Conservation (phyloP, 73 alveolate genomes). For the Uronychia setigera region DNA sequence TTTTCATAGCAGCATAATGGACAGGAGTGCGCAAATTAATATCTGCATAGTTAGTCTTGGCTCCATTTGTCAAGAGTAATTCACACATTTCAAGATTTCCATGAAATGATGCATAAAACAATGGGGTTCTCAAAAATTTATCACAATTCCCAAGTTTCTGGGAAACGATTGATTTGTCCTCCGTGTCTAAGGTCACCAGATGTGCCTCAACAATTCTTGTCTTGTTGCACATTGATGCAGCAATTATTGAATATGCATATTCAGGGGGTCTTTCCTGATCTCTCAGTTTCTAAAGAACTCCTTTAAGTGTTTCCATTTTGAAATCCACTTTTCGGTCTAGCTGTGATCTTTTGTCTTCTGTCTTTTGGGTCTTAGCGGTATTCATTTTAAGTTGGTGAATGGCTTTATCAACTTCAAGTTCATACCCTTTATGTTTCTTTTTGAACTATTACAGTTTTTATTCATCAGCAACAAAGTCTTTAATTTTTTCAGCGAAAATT, state of each 20-base stretch:
- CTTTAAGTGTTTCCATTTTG: background rate
- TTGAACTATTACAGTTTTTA: background rate
- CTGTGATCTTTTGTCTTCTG: background rate
- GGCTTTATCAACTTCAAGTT: background rate
- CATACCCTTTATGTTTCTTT: background rate
- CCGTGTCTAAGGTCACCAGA: conserved; percentile 24
- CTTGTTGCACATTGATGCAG: conserved; percentile 37
- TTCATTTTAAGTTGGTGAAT: background rate
- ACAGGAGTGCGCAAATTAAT: conserved; percentile 34
- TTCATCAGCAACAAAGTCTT: conserved; percentile 2
- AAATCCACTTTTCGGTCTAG: background rate
- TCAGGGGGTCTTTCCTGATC: conserved; percentile 17
- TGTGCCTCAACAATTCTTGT: conserved; percentile 42
- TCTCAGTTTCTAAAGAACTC: background rate
- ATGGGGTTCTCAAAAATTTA: conserved; percentile 29
- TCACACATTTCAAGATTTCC: conserved; percentile 28
- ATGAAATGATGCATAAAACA: conserved; percentile 34
- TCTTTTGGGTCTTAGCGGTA: background rate
- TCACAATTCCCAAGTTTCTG: conserved; percentile 11
- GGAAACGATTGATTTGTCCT: background rate
- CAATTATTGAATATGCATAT: conserved; percentile 27
- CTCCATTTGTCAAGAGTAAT: conserved; percentile 21
- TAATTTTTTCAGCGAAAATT: background rate
- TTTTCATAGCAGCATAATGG: conserved; percentile 52
- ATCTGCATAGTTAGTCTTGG: conserved; percentile 28